A percentile compares a stretch with the other conserved stretches of the same genome.
These are phyloP conservation scores for Nepenthes gracilis DNA, from an alignment of 148 eudicot genomes.

Conservation along the genomic window DNA sequence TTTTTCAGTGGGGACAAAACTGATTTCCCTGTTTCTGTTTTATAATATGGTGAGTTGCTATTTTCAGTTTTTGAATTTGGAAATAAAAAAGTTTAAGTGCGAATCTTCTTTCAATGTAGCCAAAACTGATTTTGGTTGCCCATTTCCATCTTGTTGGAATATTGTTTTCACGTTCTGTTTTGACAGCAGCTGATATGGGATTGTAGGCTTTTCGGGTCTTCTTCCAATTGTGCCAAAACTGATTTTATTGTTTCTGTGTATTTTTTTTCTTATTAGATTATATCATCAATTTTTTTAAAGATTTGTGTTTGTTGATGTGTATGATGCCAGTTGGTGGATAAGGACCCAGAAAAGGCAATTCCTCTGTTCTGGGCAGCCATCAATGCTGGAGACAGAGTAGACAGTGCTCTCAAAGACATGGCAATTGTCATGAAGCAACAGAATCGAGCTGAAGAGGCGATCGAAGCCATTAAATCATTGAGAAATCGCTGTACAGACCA, in stretches of 20 bases:
- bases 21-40: no score
- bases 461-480: slow-evolving; percentile 85
- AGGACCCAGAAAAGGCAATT: slow-evolving; percentile 95
- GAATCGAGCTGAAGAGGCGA: slow-evolving; percentile 86
- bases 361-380: slow-evolving; percentile 98
- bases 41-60: no score
- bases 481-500: slow-evolving; percentile 82
- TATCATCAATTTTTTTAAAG: neutral
- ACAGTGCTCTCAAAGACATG: slow-evolving; percentile 96
- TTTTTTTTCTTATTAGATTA: no score
- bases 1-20: no score
- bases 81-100: neutral
- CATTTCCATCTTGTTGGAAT: no score
- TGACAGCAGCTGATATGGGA: no score
- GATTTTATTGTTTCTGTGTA: neutral
- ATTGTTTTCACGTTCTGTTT: no score
- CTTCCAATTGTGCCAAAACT: no score
- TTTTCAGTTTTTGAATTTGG: neutral
- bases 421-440: slow-evolving; percentile 99
- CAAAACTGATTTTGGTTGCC: no score
- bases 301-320: neutral
- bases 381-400: slow-evolving; percentile 95
- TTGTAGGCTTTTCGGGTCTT: no score
- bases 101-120: no score
- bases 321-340: slow-evolving; percentile 67